These are phyloP conservation scores for Cymbomonas tetramitiformis DNA, from an alignment of 139 green algal genomes.

Conservation along the genomic window DNA sequence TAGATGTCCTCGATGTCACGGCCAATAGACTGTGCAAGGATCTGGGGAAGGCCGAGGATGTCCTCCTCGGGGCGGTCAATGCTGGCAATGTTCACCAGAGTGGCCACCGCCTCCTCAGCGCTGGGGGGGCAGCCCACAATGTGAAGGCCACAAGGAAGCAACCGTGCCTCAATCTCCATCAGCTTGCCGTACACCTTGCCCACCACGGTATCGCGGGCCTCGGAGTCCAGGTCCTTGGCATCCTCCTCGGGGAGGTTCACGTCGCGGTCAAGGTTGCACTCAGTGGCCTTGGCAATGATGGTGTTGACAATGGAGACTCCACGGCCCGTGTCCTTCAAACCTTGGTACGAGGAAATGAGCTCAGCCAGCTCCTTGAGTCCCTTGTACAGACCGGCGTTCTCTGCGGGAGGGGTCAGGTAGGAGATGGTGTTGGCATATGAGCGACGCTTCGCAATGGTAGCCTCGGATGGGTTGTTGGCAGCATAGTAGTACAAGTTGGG, in stretches of 20 bases:
- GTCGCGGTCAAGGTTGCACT: slow-evolving; percentile 96
- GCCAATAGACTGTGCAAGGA: slow-evolving; percentile 69
- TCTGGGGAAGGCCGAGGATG: slow-evolving; percentile 70
- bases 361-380: slow-evolving; percentile 69
- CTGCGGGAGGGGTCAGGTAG: slow-evolving; percentile 93
- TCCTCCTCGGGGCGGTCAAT: slow-evolving; percentile 69
- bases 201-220: slow-evolving; percentile 46
- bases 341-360: slow-evolving; percentile 87
- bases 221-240: slow-evolving; percentile 46
- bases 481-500: slow-evolving; percentile 99
- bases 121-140: slow-evolving; percentile 78
- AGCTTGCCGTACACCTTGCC: slow-evolving; percentile 51
- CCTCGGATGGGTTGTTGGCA: slow-evolving; percentile 97
- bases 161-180: slow-evolving; percentile 97
- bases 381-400: slow-evolving; percentile 99
- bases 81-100: slow-evolving; percentile 93
- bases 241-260: slow-evolving; percentile 64
- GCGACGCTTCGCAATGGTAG: slow-evolving; percentile 95
- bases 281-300: slow-evolving; percentile 85
- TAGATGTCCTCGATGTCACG: slow-evolving; percentile 90
- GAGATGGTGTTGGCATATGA: slow-evolving; percentile 98
- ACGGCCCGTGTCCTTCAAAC: slow-evolving; percentile 68
- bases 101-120: slow-evolving; percentile 86
- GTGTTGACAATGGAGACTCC: slow-evolving; percentile 72
- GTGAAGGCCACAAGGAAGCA: slow-evolving; percentile 95